Conservation (phyloP, 768 basidiomycete species). For the Termitomyces heimii region DNA sequence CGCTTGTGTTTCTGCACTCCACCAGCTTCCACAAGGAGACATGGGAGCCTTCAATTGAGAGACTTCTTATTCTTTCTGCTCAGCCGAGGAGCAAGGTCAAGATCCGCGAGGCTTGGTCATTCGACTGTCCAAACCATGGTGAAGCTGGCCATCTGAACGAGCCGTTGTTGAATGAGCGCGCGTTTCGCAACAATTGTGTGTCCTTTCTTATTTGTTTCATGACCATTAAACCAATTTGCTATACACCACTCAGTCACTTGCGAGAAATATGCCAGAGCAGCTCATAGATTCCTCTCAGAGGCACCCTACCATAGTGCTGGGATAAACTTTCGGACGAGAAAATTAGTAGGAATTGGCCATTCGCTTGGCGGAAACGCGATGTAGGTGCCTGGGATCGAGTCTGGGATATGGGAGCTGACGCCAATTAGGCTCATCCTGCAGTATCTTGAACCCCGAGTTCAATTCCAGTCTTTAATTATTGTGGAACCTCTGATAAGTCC, state of each 20-base stretch:
- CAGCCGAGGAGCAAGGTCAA: constrained; percentile 18
- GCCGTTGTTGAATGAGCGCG: constrained; percentile 32
- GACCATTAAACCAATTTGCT: background rate
- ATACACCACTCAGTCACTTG: constrained; percentile 44
- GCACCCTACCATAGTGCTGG: constrained; percentile 30
- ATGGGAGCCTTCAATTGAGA: constrained; percentile 56
- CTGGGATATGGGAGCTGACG: background rate
- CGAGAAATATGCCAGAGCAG: constrained; percentile 55
- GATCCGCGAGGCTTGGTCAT: constrained; percentile 57
- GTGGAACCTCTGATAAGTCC: constrained; percentile 63
- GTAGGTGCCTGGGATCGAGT: constrained; percentile 30
- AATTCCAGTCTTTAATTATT: constrained; percentile 48
- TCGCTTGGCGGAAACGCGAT: constrained; percentile 63
- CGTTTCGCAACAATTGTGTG: constrained; percentile 43
- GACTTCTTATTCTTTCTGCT: constrained; percentile 33
- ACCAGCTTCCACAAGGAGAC: constrained; percentile 75
- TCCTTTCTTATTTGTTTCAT: background rate
- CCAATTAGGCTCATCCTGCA: constrained; percentile 47
- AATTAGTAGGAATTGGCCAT: constrained; percentile 61
- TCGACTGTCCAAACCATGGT: constrained; percentile 74
- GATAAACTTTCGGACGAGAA: constrained; percentile 43
- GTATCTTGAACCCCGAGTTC: constrained; percentile 33
- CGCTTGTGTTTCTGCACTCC: constrained; percentile 58
- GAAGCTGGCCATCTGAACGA: constrained; percentile 52
- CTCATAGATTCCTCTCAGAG: constrained; percentile 47